Percentiles rank a stretch among this genome's conserved stretches.
These are phyloP conservation scores for Bullera alba DNA, from an alignment of 768 basidiomycete species.

Conservation along the genomic window DNA sequence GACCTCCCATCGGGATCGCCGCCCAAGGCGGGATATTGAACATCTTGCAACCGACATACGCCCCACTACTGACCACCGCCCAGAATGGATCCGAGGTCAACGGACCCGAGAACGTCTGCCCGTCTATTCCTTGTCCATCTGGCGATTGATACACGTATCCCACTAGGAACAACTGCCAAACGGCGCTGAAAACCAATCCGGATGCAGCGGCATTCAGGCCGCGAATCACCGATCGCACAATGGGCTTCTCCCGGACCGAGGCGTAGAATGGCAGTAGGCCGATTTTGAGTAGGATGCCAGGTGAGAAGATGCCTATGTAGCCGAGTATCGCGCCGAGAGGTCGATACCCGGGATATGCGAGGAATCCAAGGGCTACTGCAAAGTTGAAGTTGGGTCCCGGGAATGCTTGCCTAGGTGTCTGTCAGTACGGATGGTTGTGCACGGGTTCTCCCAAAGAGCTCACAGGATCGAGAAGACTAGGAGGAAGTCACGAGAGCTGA, in stretches of 20 bases:
- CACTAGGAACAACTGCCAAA: constrained; percentile 29
- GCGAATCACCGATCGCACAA: constrained; percentile 21
- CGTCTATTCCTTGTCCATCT: constrained; percentile 15
- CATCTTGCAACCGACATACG: constrained; percentile 50
- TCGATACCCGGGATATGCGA: constrained; percentile 44
- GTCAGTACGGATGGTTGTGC: background rate
- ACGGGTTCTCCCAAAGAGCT: constrained; percentile 26
- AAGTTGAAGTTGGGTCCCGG: constrained; percentile 57
- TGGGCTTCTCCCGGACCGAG: constrained; percentile 18
- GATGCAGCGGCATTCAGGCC: constrained; percentile 42
- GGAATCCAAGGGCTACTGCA: constrained; percentile 52
- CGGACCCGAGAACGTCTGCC: constrained; percentile 25
- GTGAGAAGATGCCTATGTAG: constrained; percentile 53
- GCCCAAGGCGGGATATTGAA: constrained; percentile 46
- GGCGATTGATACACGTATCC: constrained; percentile 10
- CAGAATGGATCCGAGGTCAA: constrained; percentile 51
- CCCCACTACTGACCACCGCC: constrained; percentile 49
- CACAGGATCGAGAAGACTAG: constrained; percentile 54
- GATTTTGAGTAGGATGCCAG: constrained; percentile 48
- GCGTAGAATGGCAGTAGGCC: constrained; percentile 39
- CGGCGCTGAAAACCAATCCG: constrained; percentile 37
- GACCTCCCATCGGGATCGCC: constrained; percentile 49
- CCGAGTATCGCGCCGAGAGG: constrained; percentile 52
- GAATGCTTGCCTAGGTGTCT: constrained; percentile 28
- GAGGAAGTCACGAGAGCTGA: constrained; percentile 54